Evolutionary conservation across 371 early-diverging fungal species (phyloP), one percentile per base, ranked within the genome.

Genomic region (Apophysomyces elegans): DNA sequence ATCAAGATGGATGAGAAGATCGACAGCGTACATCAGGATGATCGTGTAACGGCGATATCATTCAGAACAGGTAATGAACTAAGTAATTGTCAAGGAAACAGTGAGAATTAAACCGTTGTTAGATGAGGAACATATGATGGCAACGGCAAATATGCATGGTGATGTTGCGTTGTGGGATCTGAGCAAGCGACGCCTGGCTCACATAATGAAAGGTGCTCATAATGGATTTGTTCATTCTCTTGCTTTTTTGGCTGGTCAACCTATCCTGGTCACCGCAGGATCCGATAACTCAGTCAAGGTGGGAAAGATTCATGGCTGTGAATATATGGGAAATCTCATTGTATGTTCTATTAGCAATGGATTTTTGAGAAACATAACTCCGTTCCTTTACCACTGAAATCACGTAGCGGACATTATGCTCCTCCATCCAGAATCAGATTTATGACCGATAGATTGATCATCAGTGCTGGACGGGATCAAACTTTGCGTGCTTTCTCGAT

Each of bases 91-190:
- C 2, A 43, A 59, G 16, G 32, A 35, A 7, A 38, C 16, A 11
- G 32, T 3, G 32, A 66, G 14, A 8, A 45, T 26, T 21, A 2
- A 62, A 26, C 16, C 14, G 3, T 5, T 50, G 26, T 64, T 46
- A 84, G 93, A 95, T 67, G 95, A 89, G 38, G 84, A 85, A 54
- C 90, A 88, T 26, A 79, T 93, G 58, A 95, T 98, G 95, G 96
- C 95, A 4, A 88, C 96, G 1, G 90, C 90, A 21, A 94, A 87
- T 74, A 87, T 89, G 75, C 83, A 88, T 59, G 98, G 98, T 50
- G 94, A 95, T 74, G 84, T 98, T 56, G 89, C 93, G 16, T 70
- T 97, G 7, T 99, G 99, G 99, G 94, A 98, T 73, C 80, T 99
- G 46, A 86, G 92, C 41, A 85, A 88, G 54, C 85, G 89, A 63